Base-by-base conservation (phyloP, 2,329 filamentous ascomycete genomes). In the Graphilbum sp. region DNA sequence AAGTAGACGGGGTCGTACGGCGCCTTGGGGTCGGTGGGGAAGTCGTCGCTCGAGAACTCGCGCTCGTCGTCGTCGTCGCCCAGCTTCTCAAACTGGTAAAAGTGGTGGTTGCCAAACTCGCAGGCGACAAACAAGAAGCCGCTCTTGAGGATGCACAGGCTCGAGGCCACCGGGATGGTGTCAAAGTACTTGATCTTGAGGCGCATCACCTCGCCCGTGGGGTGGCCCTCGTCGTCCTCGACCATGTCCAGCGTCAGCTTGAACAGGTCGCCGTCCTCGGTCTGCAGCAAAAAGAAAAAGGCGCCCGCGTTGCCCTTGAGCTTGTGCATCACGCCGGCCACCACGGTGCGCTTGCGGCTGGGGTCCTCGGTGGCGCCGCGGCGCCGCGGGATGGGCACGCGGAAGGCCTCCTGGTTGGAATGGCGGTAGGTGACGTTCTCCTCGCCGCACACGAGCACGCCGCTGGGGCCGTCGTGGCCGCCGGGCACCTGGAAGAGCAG, bases 141-240 rank as follows among this genome's bases (percentile, higher is more conserved):
- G 46, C 86, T 94, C 60, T 94, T 94, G 47, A 98, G 60, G 47
- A 98, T 94, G 54, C 86, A 85, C 33, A 99, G 69, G 52, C 74
- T 92, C 0, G 82, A 78, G 1, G 87, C 85, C 29, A 93, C 67
- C 0, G 92, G 88, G 4, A 95, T 81, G 0, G 90, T 98, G 51
- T 98, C 90, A 50, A 96, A 98, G 57, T 96, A 98, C 56, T 95
- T 95, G 59, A 99, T 83, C 56, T 85, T 90, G 41, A 98, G 63
- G 41, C 77, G 70, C 49, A 72, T 73, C 2, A 96, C 87, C 52
- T 90, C 83, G 23, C 81, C 80, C 1, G 82, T 88, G 1, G 78
- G 66, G 42, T 84, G 77, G 12, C 80, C 84, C 34, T 81, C 72
- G 1, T 79, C 72, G 49, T 93, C 83, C 48, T 87, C 79, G 10